Base-by-base conservation (phyloP, 441 rosid species). In the Euphorbia schlechtendalii region DNA sequence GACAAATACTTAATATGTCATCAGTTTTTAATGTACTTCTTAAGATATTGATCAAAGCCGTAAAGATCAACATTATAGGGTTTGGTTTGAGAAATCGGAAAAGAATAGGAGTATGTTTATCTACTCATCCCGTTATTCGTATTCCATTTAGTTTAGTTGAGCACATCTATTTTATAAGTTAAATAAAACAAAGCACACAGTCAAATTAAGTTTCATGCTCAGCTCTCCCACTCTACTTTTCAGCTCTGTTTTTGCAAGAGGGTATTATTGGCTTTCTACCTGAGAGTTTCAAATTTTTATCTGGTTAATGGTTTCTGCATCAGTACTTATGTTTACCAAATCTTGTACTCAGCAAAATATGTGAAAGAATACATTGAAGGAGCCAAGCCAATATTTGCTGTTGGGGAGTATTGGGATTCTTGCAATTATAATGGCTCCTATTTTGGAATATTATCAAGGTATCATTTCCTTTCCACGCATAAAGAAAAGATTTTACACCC, bases 331-430 rank as follows among this genome's bases (percentile, higher is more conserved):
- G 49, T 64, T 72, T 51, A n/a, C n/a, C n/a, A 48, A 48, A n/a
- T n/a, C n/a, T n/a, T n/a, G 58, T 93, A 90, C 71, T 84, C 92
- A 49, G 74, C 95, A 36, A 80, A 83, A 18, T 90, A 81, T 76
- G 97, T 85, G 71, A 90, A 86, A 71, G 95, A 86, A 76, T 90
- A 88, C 78, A 84, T 88, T 67, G 91, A 89, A 75, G 91, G 76
- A 61, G 91, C 97, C 21, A 88, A 81, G 78, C 98, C 97, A 40
- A 65, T 81, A 30, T 84, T 86, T 78, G 82, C 95, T 48, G 91
- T 90, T 71, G 97, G 98, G 56, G 97, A 93, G 79, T 82, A 77
- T 67, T 93, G 98, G 98, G 97, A 90, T 78, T 83, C 96, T 72
- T 93, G 98, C 83, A 88, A 77, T 46, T 93, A 93, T 66, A 82